Base-by-base conservation (phyloP, 1,139 yeast genomes). In the Suhomyces terraborum region DNA sequence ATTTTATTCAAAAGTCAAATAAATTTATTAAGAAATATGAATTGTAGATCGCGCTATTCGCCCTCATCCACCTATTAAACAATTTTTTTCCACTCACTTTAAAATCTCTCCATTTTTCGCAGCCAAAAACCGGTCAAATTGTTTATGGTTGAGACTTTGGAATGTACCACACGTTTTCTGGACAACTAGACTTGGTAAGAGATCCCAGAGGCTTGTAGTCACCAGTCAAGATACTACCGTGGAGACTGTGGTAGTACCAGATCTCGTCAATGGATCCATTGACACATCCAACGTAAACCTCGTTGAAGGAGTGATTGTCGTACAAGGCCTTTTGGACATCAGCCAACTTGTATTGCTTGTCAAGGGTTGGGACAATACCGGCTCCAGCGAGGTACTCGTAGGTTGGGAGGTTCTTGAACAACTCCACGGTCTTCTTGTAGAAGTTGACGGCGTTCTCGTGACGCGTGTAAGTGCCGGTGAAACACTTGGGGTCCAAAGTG, bases 201-300 rank as follows among this genome's bases (percentile, higher is more conserved):
- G 59, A 40, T 45, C 64, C 68, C 35, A 58, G 54, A 12, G 67
- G 59, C 47, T 55, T 61, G 49, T 60, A 66, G 35, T 59, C 61
- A 22, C 73, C 73, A 20, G 67, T 62, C 51, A 67, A 62, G 2
- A 66, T 64, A 33, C 56, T 60, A 2, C 74, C 75, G 42, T 56
- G 62, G 36, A 69, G 58, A 45, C 61, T 54, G 50, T 66, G 62
- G 53, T 64, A 68, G 54, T 68, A 69, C 69, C 70, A 69, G 40
- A 69, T 56, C 50, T 69, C 70, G 42, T 62, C 59, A 33, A 69
- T 56, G 35, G 69, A 60, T 14, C 64, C 64, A 38, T 58, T 53
- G 26, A 51, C 46, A 52, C 75, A 69, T 5, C 70, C 71, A 41
- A 69, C 57, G 46, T 61, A 64, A 14, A 68, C 74, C 30, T 58